A percentile compares a stretch with the other conserved stretches of the same genome.
Evolutionary conservation across 176 grass and related monocot genomes (phyloP).

Genomic region (Carex kokanica): DNA sequence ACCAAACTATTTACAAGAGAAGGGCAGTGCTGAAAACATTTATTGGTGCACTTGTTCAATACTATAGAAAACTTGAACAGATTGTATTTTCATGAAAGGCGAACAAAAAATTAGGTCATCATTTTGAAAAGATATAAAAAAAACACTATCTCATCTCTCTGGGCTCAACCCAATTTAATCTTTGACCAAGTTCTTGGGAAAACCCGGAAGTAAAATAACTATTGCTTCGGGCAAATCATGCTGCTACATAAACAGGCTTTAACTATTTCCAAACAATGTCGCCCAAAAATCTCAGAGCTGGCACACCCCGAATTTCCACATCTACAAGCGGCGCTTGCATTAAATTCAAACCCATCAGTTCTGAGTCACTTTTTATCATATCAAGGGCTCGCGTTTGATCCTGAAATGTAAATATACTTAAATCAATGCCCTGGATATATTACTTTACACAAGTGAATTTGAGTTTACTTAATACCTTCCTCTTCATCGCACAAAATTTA

Average conservation of each 20-base stretch:
- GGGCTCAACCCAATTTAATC: slow-evolving; percentile 22
- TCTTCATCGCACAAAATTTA: slow-evolving; percentile 98
- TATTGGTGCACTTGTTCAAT: slow-evolving; percentile 22
- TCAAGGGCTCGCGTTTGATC: slow-evolving; percentile 91
- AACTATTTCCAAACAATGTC: slow-evolving; percentile 90
- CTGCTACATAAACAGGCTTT: slow-evolving; percentile 1
- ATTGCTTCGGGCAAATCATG: slow-evolving; percentile 22
- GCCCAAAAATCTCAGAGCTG: slow-evolving; percentile 93
- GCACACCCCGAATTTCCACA: slow-evolving; percentile 95
- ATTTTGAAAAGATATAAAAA: slow-evolving; percentile 14
- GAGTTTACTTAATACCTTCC: slow-evolving; percentile 55
- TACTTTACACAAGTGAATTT: background rate
- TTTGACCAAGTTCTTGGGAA: background rate
- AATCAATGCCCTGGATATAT: background rate
- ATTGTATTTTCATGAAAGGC: background rate
- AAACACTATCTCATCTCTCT: slow-evolving; percentile 32
- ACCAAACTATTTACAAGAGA: background rate
- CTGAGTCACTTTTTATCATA: slow-evolving; percentile 68
- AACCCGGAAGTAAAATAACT: background rate
- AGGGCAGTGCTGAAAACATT: background rate
- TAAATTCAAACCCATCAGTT: slow-evolving; percentile 61
- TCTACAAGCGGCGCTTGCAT: slow-evolving; percentile 93
- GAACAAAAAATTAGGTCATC: background rate
- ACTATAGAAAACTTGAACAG: background rate
- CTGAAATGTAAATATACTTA: slow-evolving; percentile 34